Evolutionary conservation across 2,329 filamentous ascomycete genomes (phyloP).

Genomic region (Hypoxylon sp.): DNA sequence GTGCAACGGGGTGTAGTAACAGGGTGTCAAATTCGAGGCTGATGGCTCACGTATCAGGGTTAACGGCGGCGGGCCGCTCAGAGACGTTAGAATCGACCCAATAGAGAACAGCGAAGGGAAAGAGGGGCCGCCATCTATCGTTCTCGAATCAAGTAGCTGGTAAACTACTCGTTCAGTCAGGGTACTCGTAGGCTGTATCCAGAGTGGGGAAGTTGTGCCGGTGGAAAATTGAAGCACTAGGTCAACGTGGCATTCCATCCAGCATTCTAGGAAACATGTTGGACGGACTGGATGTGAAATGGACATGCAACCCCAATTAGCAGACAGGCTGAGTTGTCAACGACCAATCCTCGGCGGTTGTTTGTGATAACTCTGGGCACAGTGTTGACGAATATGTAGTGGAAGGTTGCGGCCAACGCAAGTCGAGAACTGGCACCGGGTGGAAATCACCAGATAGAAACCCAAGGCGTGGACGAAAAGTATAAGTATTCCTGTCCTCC

Average conservation of each 20-base stretch:
- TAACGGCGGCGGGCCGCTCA: constrained; percentile 42
- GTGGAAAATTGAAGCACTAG: constrained; percentile 50
- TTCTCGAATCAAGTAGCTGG: constrained; percentile 50
- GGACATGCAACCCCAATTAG: constrained; percentile 56
- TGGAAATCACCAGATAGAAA: constrained; percentile 37
- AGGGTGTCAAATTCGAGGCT: constrained; percentile 51
- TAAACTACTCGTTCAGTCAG: constrained; percentile 50
- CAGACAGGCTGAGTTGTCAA: constrained; percentile 54
- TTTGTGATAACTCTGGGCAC: constrained; percentile 51
- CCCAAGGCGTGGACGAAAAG: constrained; percentile 43
- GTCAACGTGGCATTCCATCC: constrained; percentile 56
- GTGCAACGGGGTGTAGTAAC: constrained; percentile 49
- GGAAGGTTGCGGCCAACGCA: constrained; percentile 49
- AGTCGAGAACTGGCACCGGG: constrained; percentile 43
- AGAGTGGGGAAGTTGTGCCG: constrained; percentile 53
- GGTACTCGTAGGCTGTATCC: constrained; percentile 50
- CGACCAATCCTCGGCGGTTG: constrained; percentile 49
- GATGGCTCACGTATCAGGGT: constrained; percentile 47
- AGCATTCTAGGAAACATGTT: constrained; percentile 51
- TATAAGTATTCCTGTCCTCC: constrained; percentile 52
- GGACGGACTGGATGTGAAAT: constrained; percentile 52
- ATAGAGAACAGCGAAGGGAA: constrained; percentile 42
- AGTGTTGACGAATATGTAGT: constrained; percentile 51
- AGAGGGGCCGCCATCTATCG: constrained; percentile 39
- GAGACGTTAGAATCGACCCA: constrained; percentile 45